A percentile compares a stretch with the other conserved stretches of the same genome.
phyloP scores from a whole-genome alignment of 108 stramenopile genomes.

The Nitzschia palea region DNA sequence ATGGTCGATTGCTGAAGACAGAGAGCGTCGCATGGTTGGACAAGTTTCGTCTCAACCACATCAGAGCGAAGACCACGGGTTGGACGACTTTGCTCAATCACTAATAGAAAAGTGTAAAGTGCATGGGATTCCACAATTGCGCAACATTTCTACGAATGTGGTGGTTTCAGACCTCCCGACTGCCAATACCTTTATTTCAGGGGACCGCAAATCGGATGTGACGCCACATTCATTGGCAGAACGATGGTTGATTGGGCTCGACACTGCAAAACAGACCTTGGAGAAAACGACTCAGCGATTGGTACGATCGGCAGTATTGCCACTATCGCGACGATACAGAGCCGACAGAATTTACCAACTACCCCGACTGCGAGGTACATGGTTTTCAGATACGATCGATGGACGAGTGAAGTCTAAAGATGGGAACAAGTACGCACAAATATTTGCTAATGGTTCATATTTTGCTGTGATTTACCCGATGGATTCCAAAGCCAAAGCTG shows the following conservation, averaged over 20 bases:
- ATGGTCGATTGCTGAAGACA: too few species aligned
- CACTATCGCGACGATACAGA: constrained; percentile 23
- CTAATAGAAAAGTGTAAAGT: too few species aligned
- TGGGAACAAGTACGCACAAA: constrained; percentile 26
- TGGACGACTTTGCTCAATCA: too few species aligned
- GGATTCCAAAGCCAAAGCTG: constrained; percentile 5
- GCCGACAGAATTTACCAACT: constrained; percentile 7
- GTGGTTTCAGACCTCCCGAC: too few species aligned
- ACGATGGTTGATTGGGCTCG: constrained; percentile 20
- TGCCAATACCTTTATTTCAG: not conserved
- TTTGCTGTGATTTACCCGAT: constrained; percentile 30
- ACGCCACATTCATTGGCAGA: not conserved
- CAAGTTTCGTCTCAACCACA: too few species aligned
- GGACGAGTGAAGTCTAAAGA: not conserved
- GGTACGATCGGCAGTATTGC: constrained; percentile 20
- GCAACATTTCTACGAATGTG: too few species aligned
- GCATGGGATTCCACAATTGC: too few species aligned
- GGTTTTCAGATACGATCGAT: constrained; percentile 20
- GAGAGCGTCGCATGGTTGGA: too few species aligned
- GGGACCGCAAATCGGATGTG: not conserved
- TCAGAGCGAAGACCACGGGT: too few species aligned
- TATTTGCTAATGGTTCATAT: constrained; percentile 16
- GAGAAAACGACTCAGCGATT: constrained; percentile 13
- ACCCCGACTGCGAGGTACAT: constrained; percentile 7
- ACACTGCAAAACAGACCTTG: constrained; percentile 20